phyloP scores from a whole-genome alignment of 805 yeast species.

The Ogataea sp. region DNA sequence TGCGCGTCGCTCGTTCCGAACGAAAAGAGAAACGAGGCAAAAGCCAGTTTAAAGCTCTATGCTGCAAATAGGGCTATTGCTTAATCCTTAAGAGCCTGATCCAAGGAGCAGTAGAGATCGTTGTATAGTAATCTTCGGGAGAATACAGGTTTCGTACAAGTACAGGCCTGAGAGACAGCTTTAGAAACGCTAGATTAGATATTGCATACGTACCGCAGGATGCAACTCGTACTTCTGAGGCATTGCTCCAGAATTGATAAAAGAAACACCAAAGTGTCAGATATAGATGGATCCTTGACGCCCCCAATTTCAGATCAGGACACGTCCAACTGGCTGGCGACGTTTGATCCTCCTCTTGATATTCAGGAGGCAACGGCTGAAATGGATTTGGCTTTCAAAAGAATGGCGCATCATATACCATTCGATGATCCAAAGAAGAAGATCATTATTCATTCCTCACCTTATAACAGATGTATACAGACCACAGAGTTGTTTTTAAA shows the following conservation, averaged over 20 bases:
- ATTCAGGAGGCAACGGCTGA: slow-evolving; percentile 14
- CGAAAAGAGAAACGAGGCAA: too few species aligned
- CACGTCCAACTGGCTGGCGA: slow-evolving; percentile 24
- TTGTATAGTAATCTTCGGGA: too few species aligned
- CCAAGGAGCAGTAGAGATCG: too few species aligned
- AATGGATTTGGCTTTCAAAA: slow-evolving; percentile 20
- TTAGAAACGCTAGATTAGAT: too few species aligned
- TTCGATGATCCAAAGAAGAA: slow-evolving; percentile 4
- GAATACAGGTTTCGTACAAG: too few species aligned
- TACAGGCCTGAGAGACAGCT: too few species aligned
- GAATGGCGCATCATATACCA: slow-evolving; percentile 15
- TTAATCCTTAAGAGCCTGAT: too few species aligned
- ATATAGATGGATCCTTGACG: background rate
- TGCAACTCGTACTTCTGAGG: slow-evolving; percentile 26
- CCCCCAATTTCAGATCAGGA: slow-evolving; percentile 5
- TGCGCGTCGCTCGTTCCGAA: slow-evolving; percentile 1
- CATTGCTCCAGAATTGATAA: slow-evolving; percentile 27
- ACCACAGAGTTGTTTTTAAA: slow-evolving; percentile 26
- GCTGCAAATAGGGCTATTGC: too few species aligned
- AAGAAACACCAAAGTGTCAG: background rate
- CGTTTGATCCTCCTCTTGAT: slow-evolving; percentile 29
- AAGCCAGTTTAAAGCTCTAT: background rate
- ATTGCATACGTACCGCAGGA: slow-evolving; percentile 2
- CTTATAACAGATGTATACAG: slow-evolving; percentile 36
- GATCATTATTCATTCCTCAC: slow-evolving; percentile 30